A percentile compares a stretch with the other conserved stretches of the same genome.
Conservation (phyloP, 139 green algal species). For the Pleodorina starrii region DNA sequence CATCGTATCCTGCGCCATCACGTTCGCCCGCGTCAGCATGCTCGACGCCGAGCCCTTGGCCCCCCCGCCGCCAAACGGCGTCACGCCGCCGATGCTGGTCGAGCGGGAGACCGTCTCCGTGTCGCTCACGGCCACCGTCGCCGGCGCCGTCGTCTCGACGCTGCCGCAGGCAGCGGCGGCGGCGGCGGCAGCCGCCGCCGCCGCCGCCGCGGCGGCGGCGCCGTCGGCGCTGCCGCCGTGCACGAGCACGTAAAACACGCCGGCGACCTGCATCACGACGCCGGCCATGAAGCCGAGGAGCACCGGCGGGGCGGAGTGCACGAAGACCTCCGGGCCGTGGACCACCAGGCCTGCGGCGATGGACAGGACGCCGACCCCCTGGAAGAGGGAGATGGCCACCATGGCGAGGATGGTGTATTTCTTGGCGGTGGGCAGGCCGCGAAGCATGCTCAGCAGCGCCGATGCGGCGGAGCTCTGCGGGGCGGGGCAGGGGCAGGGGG, state of each 20-base stretch:
- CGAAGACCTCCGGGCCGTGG: conserved; percentile 12
- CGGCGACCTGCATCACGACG: conserved; percentile 47
- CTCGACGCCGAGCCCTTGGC: background rate
- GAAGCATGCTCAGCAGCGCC: conserved; percentile 34
- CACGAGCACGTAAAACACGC: conserved; percentile 40
- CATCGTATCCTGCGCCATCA: conserved; percentile 31
- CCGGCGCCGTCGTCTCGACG: background rate
- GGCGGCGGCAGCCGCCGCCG: background rate
- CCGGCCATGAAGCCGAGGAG: conserved; percentile 50
- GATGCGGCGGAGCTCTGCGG: conserved; percentile 16
- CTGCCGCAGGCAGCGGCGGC: too few species aligned
- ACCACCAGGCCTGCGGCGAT: conserved; percentile 38
- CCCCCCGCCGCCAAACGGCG: background rate
- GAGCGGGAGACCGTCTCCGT: background rate
- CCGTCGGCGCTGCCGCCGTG: background rate
- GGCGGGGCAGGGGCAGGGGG: too few species aligned
- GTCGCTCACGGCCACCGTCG: conserved; percentile 12
- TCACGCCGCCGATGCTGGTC: conserved; percentile 10
- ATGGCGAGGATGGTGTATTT: conserved; percentile 33
- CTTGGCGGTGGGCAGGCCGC: conserved; percentile 42
- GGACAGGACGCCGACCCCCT: conserved; percentile 24
- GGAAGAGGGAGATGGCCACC: conserved; percentile 20
- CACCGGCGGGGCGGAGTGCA: conserved; percentile 9
- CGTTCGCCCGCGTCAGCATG: conserved; percentile 36
- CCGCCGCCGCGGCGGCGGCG: background rate